Evolutionary conservation across 345 rosid species (phyloP).

Genomic region (Lumnitzera racemosa): DNA sequence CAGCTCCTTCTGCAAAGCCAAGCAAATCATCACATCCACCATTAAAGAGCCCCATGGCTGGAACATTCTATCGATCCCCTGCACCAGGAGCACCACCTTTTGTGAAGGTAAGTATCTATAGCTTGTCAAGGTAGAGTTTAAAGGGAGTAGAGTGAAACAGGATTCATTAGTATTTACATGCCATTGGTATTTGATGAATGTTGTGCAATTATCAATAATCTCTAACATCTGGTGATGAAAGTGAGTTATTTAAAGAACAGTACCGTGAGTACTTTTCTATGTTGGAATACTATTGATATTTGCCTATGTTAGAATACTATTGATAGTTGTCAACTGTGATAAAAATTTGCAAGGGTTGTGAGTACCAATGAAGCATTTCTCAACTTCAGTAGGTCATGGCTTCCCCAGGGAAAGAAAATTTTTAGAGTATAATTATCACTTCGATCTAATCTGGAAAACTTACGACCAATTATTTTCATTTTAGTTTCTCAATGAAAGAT

Average conservation of each 20-base stretch:
- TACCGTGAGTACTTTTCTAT: too few species aligned
- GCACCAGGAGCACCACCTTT: slow-evolving; percentile 16
- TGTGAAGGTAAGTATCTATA: slow-evolving; percentile 11
- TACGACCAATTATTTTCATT: too few species aligned
- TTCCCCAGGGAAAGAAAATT: neutral
- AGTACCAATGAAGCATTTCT: too few species aligned
- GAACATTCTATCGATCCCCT: slow-evolving; percentile 18
- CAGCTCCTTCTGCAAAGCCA: slow-evolving; percentile 1
- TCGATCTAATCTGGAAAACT: too few species aligned
- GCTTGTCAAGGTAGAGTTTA: neutral
- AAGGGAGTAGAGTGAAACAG: neutral
- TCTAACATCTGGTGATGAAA: too few species aligned
- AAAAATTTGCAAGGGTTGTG: too few species aligned
- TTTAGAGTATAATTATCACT: neutral
- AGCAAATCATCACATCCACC: slow-evolving; percentile 12
- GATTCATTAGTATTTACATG: neutral
- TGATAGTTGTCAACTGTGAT: too few species aligned
- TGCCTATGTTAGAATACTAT: too few species aligned
- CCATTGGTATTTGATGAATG: neutral
- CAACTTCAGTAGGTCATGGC: neutral
- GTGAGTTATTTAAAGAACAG: too few species aligned
- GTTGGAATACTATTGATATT: too few species aligned
- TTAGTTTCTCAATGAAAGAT: too few species aligned
- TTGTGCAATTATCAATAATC: neutral
- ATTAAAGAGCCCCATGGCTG: slow-evolving; percentile 16